Base-by-base conservation (phyloP, 148 eudicot species). In the Fagopyrum homotropicum region DNA sequence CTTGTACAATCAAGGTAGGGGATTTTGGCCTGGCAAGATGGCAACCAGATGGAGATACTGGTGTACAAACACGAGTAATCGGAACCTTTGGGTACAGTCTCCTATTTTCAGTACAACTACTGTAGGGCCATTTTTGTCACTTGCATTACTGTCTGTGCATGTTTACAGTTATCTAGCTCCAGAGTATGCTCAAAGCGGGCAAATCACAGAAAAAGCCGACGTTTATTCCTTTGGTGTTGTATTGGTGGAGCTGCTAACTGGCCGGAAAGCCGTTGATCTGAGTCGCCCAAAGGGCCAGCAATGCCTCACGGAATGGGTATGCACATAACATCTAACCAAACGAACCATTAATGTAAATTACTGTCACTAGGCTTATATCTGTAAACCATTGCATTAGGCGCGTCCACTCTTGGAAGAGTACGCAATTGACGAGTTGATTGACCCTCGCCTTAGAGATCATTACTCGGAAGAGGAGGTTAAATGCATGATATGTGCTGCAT, bases 11-110 rank as follows among this genome's bases (percentile, higher is more conserved):
- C 64, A 51, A 93, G 98, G 98, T 93, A 54, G 98, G 98, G 71
- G 98, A 93, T 79, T 93, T 93, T 84, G 98, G 98, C 74, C 79
- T 93, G 51, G 98, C 98, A 40, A 86, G 97, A 83, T 91, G 96
- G 88, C 98, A 91, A 75, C 88, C 92, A 60, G 91, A 91, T 75
- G 97, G 97, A 77, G 92, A 83, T 66, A 52, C 84, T 75, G 89
- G 91, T 40, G 88, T 81, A 11, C 89, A 89, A 79, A 93, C 97
- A 16, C 86, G 98, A 76, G 83, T 93, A 61, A 91, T 93, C 51
- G 98, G 98, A 70, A 91, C 98, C 55, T 91, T 93, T 66, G 98
- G 98, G 92, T 91, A 89, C 79, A 66, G 9, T 9, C 9, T 19
- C 35, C 69, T 22, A 22, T 22, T 22, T 22, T 22, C 26, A 22